Percentiles rank a stretch among this genome's conserved stretches.
These are phyloP conservation scores for Hypholoma fasciculare DNA, from an alignment of 768 basidiomycete genomes.

Conservation along the genomic window DNA sequence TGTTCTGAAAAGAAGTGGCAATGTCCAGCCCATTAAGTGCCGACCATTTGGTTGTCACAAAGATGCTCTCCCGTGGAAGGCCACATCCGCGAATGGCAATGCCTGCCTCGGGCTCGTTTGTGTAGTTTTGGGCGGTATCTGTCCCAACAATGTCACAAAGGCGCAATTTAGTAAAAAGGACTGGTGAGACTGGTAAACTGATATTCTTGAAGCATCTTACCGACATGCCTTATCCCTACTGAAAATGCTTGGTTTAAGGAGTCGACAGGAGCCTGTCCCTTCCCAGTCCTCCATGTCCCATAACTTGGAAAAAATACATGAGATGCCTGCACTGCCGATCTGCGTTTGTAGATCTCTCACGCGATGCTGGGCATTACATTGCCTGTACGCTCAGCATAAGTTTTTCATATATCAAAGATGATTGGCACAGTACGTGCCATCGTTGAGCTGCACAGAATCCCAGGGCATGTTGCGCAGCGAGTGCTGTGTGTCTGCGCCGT, in stretches of 20 bases:
- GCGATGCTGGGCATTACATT: constrained; percentile 52
- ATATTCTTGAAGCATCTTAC: constrained; percentile 30
- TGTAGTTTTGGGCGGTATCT: constrained; percentile 64
- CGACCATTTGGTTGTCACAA: constrained; percentile 67
- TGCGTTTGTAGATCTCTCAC: constrained; percentile 10
- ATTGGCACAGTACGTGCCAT: too few relatives aligned
- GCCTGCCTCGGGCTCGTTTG: constrained; percentile 60
- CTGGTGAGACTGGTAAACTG: neutral
- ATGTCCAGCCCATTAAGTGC: constrained; percentile 49
- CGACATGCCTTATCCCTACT: constrained; percentile 61
- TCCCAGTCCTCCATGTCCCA: constrained; percentile 63
- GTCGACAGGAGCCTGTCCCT: constrained; percentile 48
- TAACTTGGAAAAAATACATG: constrained; percentile 29
- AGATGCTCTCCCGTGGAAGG: constrained; percentile 51
- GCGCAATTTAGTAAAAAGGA: too few relatives aligned
- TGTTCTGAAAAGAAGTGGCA: constrained; percentile 53
- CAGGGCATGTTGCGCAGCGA: too few relatives aligned
- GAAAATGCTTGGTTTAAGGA: constrained; percentile 63
- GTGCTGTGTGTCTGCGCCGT: too few relatives aligned
- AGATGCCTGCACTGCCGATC: neutral
- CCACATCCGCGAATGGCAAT: constrained; percentile 54
- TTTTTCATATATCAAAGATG: neutral
- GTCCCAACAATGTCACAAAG: neutral
- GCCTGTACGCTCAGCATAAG: constrained; percentile 28
- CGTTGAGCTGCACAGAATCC: too few relatives aligned